phyloP scores from a whole-genome alignment of 2,329 filamentous ascomycete genomes.

The Cryoendolithus antarcticus region DNA sequence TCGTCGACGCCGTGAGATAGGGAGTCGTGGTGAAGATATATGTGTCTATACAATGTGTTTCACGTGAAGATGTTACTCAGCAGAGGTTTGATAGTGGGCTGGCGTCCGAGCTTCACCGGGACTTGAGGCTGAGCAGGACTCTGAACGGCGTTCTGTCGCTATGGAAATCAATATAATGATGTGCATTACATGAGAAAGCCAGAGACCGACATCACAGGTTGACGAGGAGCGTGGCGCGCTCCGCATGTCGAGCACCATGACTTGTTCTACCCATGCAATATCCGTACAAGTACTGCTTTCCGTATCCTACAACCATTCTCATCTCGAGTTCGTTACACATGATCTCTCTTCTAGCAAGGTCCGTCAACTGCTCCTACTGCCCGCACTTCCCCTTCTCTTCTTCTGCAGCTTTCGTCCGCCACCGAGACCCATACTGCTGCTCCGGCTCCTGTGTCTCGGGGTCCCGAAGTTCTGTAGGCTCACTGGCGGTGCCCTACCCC shows the following conservation, averaged over 20 bases:
- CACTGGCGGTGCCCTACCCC: constrained; percentile 14
- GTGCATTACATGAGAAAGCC: no score
- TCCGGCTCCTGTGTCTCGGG: constrained; percentile 1
- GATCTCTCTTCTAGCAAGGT: not conserved
- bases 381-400: constrained; percentile 13
- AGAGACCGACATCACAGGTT: no score
- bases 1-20: no score
- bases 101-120: no score
- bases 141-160: no score
- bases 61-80: no score
- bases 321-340: not conserved
- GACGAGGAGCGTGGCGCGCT: not conserved
- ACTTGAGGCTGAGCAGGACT: no score
- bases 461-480: constrained; percentile 15
- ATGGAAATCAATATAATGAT: no score
- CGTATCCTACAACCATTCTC: not conserved
- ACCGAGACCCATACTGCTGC: constrained; percentile 1
- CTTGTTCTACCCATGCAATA: not conserved
- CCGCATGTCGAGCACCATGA: not conserved
- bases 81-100: no score
- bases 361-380: not conserved
- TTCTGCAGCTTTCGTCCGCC: constrained; percentile 19
- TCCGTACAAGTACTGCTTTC: not conserved
- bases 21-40: no score
- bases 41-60: no score